Base-by-base conservation (phyloP, 805 yeast species). In the Millerozyma acaciae region DNA sequence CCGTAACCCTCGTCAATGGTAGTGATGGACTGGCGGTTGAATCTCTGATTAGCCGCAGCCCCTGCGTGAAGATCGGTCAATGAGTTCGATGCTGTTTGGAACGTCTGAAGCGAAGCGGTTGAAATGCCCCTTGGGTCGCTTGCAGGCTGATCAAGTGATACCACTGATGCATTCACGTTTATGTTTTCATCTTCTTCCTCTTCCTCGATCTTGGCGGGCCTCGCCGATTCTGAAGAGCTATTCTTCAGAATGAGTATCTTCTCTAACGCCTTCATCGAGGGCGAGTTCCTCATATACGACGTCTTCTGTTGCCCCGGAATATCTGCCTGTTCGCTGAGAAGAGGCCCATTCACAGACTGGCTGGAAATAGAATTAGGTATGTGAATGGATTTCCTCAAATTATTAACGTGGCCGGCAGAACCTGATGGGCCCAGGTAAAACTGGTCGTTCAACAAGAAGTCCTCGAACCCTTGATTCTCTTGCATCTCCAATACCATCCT, bases 221-320 rank as follows among this genome's bases (percentile, higher is more conserved):
- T 14, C 3, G 15, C 19, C 4, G 8, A 21, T 15, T 13, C 8
- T n/a, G 32, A 23, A 16, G 21, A 28, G 10, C 15, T 16, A 16
- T 20, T 28, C 13, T 43, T 51, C 32, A 51, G 55, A 21, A 45
- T 44, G 21, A 65, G 50, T 14, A 59, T 60, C 28, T 38, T 43
- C 39, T 65, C 71, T 37, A 66, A 50, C 9, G 70, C 69, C 40
- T 60, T 58, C 49, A 66, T 59, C 6, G 67, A 60, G 5, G 70
- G 73, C 19, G 69, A 61, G 18, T 47, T 47, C 35, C 54, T 55
- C 64, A 65, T 65, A 40, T 56, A 50, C 21, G 47, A 40, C 8
- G 69, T 53, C 22, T 42, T 42, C 28, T 38, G 38, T 6, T 17
- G 23, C 12, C 16, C 13, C 13, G 26, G 15, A 8, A 5, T 14